Evolutionary conservation across 1,284 basidiomycete genomes (phyloP).

Genomic region (Thecaphora frezii): DNA sequence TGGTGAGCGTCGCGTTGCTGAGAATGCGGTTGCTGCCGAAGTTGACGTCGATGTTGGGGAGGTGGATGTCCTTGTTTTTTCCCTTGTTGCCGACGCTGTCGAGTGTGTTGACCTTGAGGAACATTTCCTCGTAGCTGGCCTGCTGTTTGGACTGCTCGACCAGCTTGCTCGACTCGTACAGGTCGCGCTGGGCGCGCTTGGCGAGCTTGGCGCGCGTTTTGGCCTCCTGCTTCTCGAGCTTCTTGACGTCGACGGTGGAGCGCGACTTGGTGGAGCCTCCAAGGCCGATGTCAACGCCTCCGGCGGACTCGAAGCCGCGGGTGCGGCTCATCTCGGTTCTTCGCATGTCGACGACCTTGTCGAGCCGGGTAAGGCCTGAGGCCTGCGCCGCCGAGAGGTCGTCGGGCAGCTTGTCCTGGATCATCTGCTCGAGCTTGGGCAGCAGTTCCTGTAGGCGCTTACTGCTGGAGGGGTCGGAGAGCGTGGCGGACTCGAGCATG

Average conservation of each 20-base stretch:
- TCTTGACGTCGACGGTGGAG: slow-evolving; percentile 96
- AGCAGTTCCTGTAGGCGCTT: slow-evolving; percentile 35
- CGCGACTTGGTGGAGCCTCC: slow-evolving; percentile 91
- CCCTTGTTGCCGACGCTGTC: slow-evolving; percentile 78
- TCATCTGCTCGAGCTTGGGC: slow-evolving; percentile 40
- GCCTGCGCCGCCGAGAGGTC: slow-evolving; percentile 60
- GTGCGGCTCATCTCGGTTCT: slow-evolving; percentile 64
- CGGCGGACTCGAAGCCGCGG: slow-evolving; percentile 53
- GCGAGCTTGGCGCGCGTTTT: slow-evolving; percentile 98
- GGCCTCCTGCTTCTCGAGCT: slow-evolving; percentile 96
- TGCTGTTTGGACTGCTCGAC: slow-evolving; percentile 90
- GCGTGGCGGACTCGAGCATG: slow-evolving; percentile 53
- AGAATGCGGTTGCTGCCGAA: slow-evolving; percentile 84
- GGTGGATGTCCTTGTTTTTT: slow-evolving; percentile 75
- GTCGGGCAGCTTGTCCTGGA: slow-evolving; percentile 43
- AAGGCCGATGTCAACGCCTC: slow-evolving; percentile 72
- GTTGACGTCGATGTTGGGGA: slow-evolving; percentile 80
- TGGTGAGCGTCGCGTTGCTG: slow-evolving; percentile 63
- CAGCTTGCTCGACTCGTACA: slow-evolving; percentile 94
- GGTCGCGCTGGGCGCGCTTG: slow-evolving; percentile 76
- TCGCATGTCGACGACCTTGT: slow-evolving; percentile 94
- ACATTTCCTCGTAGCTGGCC: slow-evolving; percentile 95
- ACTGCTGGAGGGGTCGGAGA: slow-evolving; percentile 40
- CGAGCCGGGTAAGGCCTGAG: slow-evolving; percentile 64
- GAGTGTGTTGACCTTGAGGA: slow-evolving; percentile 97